Percentiles rank a stretch among this genome's conserved stretches.
These are phyloP conservation scores for Suhomyces bolitotheri DNA, from an alignment of 1,139 yeast species.

Conservation along the genomic window DNA sequence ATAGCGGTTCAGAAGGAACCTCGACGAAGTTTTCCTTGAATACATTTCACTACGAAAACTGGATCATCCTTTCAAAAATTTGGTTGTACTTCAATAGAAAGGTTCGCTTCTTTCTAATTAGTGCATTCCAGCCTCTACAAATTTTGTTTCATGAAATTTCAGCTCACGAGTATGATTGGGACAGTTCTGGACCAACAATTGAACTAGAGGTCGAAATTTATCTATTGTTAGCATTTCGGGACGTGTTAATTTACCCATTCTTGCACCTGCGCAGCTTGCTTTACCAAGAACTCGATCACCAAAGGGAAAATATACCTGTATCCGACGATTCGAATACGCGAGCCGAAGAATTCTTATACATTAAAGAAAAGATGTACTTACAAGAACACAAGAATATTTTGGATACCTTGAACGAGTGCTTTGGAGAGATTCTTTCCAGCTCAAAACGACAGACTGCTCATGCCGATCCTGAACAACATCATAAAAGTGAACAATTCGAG, in stretches of 20 bases:
- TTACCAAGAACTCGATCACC: background rate
- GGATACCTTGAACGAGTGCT: slow-evolving; percentile 21
- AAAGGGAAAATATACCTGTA: too few species aligned
- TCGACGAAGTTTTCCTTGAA: background rate
- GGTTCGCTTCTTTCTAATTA: slow-evolving; percentile 30
- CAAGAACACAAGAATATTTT: slow-evolving; percentile 3
- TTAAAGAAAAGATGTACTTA: background rate
- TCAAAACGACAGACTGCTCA: slow-evolving; percentile 20
- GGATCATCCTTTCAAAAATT: slow-evolving; percentile 14
- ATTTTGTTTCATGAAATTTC: slow-evolving; percentile 22
- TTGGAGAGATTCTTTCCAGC: slow-evolving; percentile 25
- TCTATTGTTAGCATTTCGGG: slow-evolving; percentile 34
- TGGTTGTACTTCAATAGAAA: slow-evolving; percentile 39
- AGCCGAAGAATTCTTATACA: background rate
- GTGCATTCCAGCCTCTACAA: slow-evolving; percentile 35
- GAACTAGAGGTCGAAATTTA: slow-evolving; percentile 34
- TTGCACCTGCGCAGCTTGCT: slow-evolving; percentile 21
- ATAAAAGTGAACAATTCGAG: slow-evolving; percentile 21
- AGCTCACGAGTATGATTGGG: slow-evolving; percentile 12
- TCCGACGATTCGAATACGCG: background rate
- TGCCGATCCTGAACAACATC: slow-evolving; percentile 24
- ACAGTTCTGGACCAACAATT: slow-evolving; percentile 5
- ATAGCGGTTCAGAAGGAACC: background rate
- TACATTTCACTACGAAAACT: slow-evolving; percentile 4
- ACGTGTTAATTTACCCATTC: slow-evolving; percentile 32